Evolutionary conservation across 2,329 filamentous ascomycete genomes (phyloP), one percentile per base, ranked within the genome.

Genomic region (Trichoderma harzianum): DNA sequence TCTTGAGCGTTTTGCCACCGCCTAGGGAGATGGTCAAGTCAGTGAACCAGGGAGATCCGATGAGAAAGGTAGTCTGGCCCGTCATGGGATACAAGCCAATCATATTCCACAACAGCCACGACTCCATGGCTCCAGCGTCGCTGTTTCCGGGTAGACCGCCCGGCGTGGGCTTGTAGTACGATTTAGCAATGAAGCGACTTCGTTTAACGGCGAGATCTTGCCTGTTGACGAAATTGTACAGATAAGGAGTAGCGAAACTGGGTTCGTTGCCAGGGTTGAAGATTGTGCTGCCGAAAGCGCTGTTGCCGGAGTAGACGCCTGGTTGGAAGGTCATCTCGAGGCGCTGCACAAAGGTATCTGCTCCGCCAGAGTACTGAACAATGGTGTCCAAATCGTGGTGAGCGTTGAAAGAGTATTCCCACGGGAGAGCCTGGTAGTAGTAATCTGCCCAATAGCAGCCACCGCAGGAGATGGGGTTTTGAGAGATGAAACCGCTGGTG

Each of bases 41-140:
- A 1, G 80, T 79, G 76, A 91, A 90, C 88, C 88, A 92, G 0
- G 90, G 90, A 7, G 88, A 88, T 3, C 87, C 87, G 67, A 92
- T 83, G 18, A 92, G 82, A 78, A 92, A 92, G 1, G 88, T 91
- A 0, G 89, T 89, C 82, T 92, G 90, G 0, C 89, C 90, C 0
- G 90, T 91, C 73, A 93, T 82, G 1, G 90, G 91, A 74, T 91
- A 92, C 32, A 92, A 80, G 2, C 90, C 90, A 47, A 92, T 85
- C 86, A 91, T 91, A 74, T 87, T 88, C 88, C 91, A 93, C 10
- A 92, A 80, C 3, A 91, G 79, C 88, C 90, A 92, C 8, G 87
- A 89, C 77, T 93, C 90, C 90, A 93, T 92, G 16, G 91, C 89
- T 7, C 91, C 91, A 2, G 90, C 90, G 78, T 93, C 91, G 58